phyloP scores from a whole-genome alignment of 345 rosid genomes.

The Psidium friedrichsthalianum region DNA sequence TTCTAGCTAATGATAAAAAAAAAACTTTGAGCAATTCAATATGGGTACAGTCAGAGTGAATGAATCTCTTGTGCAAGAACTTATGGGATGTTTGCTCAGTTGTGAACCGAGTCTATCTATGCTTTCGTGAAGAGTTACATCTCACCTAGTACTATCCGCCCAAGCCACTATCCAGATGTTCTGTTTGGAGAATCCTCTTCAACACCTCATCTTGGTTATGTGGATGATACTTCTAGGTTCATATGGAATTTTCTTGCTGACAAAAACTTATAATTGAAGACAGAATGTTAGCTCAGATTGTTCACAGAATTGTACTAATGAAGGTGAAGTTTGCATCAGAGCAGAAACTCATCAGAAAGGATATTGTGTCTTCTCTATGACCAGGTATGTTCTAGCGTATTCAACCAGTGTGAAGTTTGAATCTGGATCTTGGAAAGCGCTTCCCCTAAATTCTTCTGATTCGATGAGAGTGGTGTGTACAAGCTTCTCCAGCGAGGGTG shows the following conservation, averaged over 20 bases:
- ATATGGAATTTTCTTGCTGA: conserved; percentile 89
- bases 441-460: conserved; percentile 55
- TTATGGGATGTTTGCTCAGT: conserved; percentile 55
- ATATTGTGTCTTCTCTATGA: conserved; percentile 50
- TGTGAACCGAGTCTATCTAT: conserved; percentile 90
- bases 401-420: conserved; percentile 77
- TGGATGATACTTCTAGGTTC: conserved; percentile 70
- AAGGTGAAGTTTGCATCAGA: conserved; percentile 56
- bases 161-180: conserved; percentile 88
- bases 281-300: conserved; percentile 35
- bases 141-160: conserved; percentile 51
- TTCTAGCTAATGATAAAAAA: conserved; percentile 52
- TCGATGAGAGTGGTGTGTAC: conserved; percentile 37
- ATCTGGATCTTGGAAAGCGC: conserved; percentile 50
- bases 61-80: conserved; percentile 71
- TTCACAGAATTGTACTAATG: conserved; percentile 52
- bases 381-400: conserved; percentile 95
- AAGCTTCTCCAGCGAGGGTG: no score
- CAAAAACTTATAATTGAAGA: conserved; percentile 40
- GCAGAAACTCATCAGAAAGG: conserved; percentile 59
- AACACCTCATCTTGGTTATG: conserved; percentile 44
- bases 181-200: conserved; percentile 76
- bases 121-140: conserved; percentile 67
- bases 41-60: conserved; percentile 56
- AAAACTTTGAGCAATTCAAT: conserved; percentile 31